Percentiles rank a stretch among this genome's conserved stretches.
Conservation (phyloP, 495 filamentous ascomycete genomes). For the Astrothelium macrocarpum region DNA sequence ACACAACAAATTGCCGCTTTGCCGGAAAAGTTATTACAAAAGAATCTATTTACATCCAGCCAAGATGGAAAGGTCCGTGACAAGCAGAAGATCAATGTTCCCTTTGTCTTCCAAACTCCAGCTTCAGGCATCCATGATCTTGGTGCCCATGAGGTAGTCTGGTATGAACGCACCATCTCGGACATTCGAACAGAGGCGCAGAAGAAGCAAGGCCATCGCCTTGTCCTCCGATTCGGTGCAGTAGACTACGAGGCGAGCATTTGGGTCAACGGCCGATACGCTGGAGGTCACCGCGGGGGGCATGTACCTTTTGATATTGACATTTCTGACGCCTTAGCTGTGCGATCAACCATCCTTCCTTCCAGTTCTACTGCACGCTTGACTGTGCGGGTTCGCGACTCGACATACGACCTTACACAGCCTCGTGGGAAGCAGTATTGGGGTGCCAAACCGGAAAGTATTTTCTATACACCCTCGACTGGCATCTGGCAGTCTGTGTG, state of each 20-base stretch:
- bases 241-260: constrained; percentile 23
- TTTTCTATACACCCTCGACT: constrained; percentile 24
- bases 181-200: constrained; percentile 35
- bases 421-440: constrained; percentile 26
- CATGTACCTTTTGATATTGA: constrained; percentile 26
- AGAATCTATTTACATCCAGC: not conserved
- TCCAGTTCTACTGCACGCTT: constrained; percentile 7
- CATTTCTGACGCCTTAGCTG: constrained; percentile 15
- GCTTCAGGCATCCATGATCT: constrained; percentile 46
- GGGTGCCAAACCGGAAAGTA: constrained; percentile 20
- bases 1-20: constrained; percentile 6
- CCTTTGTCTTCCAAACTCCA: constrained; percentile 48
- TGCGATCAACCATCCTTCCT: not conserved
- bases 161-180: constrained; percentile 45
- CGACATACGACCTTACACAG: constrained; percentile 22
- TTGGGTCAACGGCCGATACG: constrained; percentile 21
- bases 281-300: constrained; percentile 21
- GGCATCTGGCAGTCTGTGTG: constrained; percentile 26
- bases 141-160: constrained; percentile 49
- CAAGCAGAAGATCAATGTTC: constrained; percentile 43
- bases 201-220: constrained; percentile 11
- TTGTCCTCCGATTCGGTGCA: constrained; percentile 22
- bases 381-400: constrained; percentile 27
- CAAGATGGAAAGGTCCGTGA: not conserved
- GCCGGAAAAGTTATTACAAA: not conserved